phyloP scores from a whole-genome alignment of 768 basidiomycete species.

The Mycena olivaceomarginata region DNA sequence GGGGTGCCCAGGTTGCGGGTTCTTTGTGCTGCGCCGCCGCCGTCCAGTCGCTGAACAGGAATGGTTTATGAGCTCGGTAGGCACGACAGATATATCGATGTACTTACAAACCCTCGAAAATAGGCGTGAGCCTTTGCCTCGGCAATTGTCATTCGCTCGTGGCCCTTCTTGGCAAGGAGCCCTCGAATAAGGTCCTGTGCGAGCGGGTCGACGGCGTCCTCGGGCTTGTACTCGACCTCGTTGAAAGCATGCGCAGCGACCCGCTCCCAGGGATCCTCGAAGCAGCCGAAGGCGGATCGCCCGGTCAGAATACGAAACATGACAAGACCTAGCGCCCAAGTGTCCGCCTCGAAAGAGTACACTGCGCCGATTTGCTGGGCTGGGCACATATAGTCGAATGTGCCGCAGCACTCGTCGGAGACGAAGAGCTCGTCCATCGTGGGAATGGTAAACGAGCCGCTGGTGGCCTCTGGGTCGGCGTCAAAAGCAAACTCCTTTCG shows the following conservation, averaged over 20 bases:
- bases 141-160: neutral
- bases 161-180: neutral
- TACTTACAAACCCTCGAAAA: slow-evolving; percentile 10
- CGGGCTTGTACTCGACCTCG: neutral
- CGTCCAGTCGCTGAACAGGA: neutral
- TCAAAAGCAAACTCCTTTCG: neutral
- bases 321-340: slow-evolving; percentile 9
- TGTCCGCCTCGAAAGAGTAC: slow-evolving; percentile 21
- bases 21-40: neutral
- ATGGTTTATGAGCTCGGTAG: neutral
- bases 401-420: slow-evolving; percentile 3
- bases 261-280: too few relatives aligned
- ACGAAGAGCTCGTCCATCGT: neutral
- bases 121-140: slow-evolving; percentile 17
- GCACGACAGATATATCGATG: neutral
- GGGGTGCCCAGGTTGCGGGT: slow-evolving; percentile 18
- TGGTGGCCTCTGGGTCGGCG: neutral
- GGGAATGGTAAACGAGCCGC: slow-evolving; percentile 11
- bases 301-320: slow-evolving; percentile 14
- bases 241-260: neutral
- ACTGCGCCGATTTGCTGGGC: neutral
- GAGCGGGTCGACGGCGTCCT: neutral
- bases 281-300: neutral
- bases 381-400: slow-evolving; percentile 17
- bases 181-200: slow-evolving; percentile 3